Percentiles rank a stretch among this genome's conserved stretches.
Evolutionary conservation across 495 filamentous ascomycete genomes (phyloP).

Genomic region (Xylaria cubensis): DNA sequence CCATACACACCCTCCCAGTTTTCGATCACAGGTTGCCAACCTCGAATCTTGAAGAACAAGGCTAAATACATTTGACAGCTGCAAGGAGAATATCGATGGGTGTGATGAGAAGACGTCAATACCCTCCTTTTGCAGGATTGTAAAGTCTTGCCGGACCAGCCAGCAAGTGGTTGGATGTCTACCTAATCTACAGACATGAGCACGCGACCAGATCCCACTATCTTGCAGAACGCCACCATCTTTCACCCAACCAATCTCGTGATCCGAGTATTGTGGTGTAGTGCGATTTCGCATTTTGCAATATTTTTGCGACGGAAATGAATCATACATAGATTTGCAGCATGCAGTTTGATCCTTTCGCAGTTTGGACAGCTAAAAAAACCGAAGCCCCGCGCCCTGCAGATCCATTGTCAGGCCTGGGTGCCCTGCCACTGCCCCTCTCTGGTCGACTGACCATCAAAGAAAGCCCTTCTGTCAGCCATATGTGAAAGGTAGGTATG

Average conservation of each 20-base stretch:
- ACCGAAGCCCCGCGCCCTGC: slow-evolving; percentile 21
- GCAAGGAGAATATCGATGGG: background rate
- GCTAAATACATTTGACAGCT: background rate
- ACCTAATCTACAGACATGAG: slow-evolving; percentile 1
- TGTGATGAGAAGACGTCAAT: slow-evolving; percentile 1
- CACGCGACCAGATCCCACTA: slow-evolving; percentile 25
- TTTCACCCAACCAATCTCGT: slow-evolving; percentile 12
- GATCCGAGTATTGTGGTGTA: background rate
- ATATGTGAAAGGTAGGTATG: background rate
- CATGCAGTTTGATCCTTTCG: background rate
- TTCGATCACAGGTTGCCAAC: background rate
- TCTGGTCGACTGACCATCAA: slow-evolving; percentile 5
- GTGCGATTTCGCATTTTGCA: slow-evolving; percentile 9
- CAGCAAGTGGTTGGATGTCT: slow-evolving; percentile 11
- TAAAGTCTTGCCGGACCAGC: background rate
- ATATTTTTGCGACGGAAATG: background rate
- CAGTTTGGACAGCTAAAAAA: slow-evolving; percentile 15
- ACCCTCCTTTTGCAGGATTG: slow-evolving; percentile 2
- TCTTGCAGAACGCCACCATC: slow-evolving; percentile 13
- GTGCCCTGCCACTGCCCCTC: background rate
- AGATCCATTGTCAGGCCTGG: slow-evolving; percentile 21
- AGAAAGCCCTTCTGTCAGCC: background rate
- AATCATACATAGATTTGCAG: background rate
- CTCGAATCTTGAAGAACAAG: background rate
- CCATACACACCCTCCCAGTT: background rate